Base-by-base conservation (phyloP, 2,329 filamentous ascomycete genomes). In the Apiospora koreana region DNA sequence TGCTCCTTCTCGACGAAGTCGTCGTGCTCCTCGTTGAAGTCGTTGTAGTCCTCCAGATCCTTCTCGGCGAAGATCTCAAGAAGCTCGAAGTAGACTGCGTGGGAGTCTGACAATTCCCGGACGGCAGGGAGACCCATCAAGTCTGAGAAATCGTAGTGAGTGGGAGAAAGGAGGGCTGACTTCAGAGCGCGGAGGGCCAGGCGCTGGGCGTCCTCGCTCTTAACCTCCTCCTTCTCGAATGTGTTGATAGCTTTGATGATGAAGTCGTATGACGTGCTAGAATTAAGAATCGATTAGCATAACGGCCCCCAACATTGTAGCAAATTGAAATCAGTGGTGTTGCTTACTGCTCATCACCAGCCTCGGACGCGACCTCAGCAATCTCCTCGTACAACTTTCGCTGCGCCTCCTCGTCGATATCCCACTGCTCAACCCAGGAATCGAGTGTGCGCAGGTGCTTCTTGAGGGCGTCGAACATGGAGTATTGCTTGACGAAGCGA, bases 61-160 rank as follows among this genome's bases (percentile, higher is more conserved):
- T 98, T 95, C 78, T 96, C 93, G 76, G 94, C 93, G 83, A 98
- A 98, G 79, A 98, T 94, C 78, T 98, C 95, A 70, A 99, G 92
- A 46, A 99, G 89, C 83, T 98, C 94, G 77, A 93, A 95, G 83
- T 95, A 94, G 74, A 93, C 87, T 72, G 93, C 89, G 79, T 98
- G 93, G 68, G 93, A 93, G 78, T 95, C 92, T 80, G 91, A 90
- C 67, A 99, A 91, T 21, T 93, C 93, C 83, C 98, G 94, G 73
- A 99, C 90, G 74, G 92, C 92, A 79, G 93, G 88, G 76, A 97
- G 91, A 73, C 90, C 92, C 75, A 94, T 92, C 67, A 98, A 89
- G 71, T 95, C 94, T 81, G 92, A 89, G 86, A 94, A 94, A 80
- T 90, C 88, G 83, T 91, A 93, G 80, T 88, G 85, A 68, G 82